phyloP scores from a whole-genome alignment of 208 protist species.

The Borovskyia barvae region DNA sequence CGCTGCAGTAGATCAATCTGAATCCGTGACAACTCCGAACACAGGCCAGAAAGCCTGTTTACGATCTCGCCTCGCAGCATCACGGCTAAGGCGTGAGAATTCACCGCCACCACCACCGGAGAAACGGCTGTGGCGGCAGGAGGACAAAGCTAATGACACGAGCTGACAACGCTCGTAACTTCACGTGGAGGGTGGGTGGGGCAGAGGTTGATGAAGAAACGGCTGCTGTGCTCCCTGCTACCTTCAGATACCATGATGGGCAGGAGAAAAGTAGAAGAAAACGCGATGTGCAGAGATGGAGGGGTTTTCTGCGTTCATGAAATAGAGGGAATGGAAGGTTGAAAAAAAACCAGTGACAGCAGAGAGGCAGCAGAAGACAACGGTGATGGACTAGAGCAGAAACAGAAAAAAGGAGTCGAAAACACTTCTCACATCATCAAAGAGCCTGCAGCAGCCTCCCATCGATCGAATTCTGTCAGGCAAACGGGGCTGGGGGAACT shows the following conservation, averaged over 20 bases:
- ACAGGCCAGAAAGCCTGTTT: slow-evolving; percentile 43
- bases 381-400: neutral
- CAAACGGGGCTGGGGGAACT: slow-evolving; percentile 1
- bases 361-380: neutral
- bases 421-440: no score
- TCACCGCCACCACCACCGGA: no score
- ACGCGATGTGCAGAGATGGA: no score
- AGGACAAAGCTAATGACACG: no score
- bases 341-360: neutral
- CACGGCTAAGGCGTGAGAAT: no score
- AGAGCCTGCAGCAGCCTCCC: neutral
- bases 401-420: neutral
- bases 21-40: slow-evolving; percentile 66
- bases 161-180: no score
- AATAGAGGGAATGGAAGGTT: neutral
- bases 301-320: neutral
- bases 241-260: neutral
- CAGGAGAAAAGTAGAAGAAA: slow-evolving; percentile 1
- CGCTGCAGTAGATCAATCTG: slow-evolving; percentile 76
- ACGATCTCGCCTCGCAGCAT: no score
- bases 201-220: neutral
- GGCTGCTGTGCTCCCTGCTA: no score
- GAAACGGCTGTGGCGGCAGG: no score
- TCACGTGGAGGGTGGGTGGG: no score
- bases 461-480: neutral